Evolutionary conservation across 2,329 filamentous ascomycete species (phyloP), one percentile per base, ranked within the genome.

Genomic region (Botrytis elliptica): DNA sequence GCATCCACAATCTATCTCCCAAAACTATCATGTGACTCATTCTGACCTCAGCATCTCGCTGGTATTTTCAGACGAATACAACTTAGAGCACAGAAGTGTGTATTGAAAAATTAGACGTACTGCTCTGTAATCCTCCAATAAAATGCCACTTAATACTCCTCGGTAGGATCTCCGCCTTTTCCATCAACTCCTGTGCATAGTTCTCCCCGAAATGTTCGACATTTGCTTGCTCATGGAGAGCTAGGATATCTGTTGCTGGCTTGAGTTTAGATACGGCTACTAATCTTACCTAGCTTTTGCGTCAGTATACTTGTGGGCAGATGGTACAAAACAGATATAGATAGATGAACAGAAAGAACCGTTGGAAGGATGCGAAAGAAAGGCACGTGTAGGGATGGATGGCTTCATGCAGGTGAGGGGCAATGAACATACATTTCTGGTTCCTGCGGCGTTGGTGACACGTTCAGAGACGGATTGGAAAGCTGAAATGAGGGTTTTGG

Each of bases 211-310:
- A 98, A 84, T 99, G 93, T 29, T 86, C 78, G 72, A 95, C 93
- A 1, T 84, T 82, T 44, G 84, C 82, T 1, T 75, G 77, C 0
- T 88, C 86, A 84, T 97, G 92, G 1, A 99, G 88, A 44, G 94
- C 92, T 72, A 97, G 87, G 79, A 99, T 92, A 82, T 99, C 96
- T 79, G 93, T 93, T 74, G 91, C 93, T 22, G 96, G 95, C 84
- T 99, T 98, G 77, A 98, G 87, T 84, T 99, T 99, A 59, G 95
- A 98, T 68, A 99, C 96, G 42, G 96, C 95, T 60, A 99, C 94
- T 57, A 99, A 88, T 65, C 96, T 91, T 76, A 95, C 88, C 91
- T 93, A 77, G 20, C 18, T 20, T 25, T 52, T 76, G 69, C 73
- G 78, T 73, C 77, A 74, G 63, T 76, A 75, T n/a, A 38, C 25